Conservation (phyloP, 768 basidiomycete genomes). For the Boletellus ananas region DNA sequence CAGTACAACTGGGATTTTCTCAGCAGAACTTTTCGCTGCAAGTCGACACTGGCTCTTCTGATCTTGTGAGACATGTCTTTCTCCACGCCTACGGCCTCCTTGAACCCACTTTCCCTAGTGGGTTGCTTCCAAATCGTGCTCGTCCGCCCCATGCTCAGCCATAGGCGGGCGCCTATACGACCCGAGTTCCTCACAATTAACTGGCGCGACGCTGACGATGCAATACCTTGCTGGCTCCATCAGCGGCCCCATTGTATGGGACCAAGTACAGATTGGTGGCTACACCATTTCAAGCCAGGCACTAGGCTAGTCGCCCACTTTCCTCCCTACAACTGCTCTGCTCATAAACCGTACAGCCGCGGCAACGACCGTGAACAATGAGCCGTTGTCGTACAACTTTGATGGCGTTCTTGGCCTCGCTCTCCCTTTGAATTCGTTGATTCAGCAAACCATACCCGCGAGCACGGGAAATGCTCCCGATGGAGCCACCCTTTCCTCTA, state of each 20-base stretch:
- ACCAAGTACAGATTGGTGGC: constrained; percentile 56
- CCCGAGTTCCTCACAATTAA: constrained; percentile 43
- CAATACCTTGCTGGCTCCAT: constrained; percentile 58
- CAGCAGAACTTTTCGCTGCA: constrained; percentile 58
- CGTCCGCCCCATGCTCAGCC: constrained; percentile 47
- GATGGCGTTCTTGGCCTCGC: constrained; percentile 73
- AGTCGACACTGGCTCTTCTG: constrained; percentile 80
- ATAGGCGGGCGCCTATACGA: constrained; percentile 53
- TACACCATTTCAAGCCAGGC: constrained; percentile 67
- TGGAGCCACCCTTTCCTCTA: constrained; percentile 65
- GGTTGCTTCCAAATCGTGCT: constrained; percentile 67
- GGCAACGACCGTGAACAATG: constrained; percentile 48
- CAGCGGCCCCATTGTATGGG: constrained; percentile 67
- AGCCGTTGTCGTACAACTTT: constrained; percentile 56
- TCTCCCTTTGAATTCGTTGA: constrained; percentile 68
- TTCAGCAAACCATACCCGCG: constrained; percentile 49
- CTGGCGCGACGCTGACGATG: constrained; percentile 46
- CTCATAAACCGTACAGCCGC: constrained; percentile 44
- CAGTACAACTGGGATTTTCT: constrained; percentile 48
- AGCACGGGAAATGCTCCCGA: constrained; percentile 49
- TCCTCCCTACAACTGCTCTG: background rate
- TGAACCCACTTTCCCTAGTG: constrained; percentile 44
- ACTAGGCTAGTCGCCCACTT: constrained; percentile 44
- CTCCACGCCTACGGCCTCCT: background rate
- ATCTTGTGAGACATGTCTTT: constrained; percentile 51